Evolutionary conservation across 805 yeast species (phyloP).

Genomic region (Kregervanrija delftensis): DNA sequence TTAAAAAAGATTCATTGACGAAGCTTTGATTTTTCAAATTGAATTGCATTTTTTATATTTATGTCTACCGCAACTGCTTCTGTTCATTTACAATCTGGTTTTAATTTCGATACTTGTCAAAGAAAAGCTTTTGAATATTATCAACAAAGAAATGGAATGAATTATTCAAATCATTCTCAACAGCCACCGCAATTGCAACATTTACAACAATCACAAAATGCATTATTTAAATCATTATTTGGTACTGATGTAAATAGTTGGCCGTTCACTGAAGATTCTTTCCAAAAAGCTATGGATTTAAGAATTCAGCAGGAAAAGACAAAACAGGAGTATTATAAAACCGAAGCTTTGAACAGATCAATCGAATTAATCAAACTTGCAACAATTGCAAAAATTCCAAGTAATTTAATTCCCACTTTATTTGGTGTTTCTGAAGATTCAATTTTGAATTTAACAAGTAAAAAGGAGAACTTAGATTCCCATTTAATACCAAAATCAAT

Average conservation of each 20-base stretch:
- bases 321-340: slow-evolving; percentile 66
- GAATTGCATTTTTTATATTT: background rate
- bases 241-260: slow-evolving; percentile 48
- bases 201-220: background rate
- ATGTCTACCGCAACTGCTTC: too few relatives aligned
- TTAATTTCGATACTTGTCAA: too few relatives aligned
- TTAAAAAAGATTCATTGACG: too few relatives aligned
- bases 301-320: slow-evolving; percentile 73
- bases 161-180: too few relatives aligned
- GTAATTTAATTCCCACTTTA: slow-evolving; percentile 52
- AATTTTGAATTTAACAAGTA: background rate
- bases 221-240: slow-evolving; percentile 41
- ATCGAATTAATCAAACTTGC: slow-evolving; percentile 60
- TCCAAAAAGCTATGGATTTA: slow-evolving; percentile 50
- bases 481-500: background rate
- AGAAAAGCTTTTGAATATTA: too few relatives aligned
- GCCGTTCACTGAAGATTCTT: slow-evolving; percentile 52
- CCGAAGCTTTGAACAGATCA: slow-evolving; percentile 55
- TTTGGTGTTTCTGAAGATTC: slow-evolving; percentile 28
- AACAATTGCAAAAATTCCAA: slow-evolving; percentile 54
- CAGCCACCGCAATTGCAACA: too few relatives aligned
- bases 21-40: background rate
- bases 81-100: too few relatives aligned
- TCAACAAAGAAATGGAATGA: too few relatives aligned
- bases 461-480: background rate